phyloP scores from a whole-genome alignment of 805 yeast species.

The Diddensiella santjacobensis region DNA sequence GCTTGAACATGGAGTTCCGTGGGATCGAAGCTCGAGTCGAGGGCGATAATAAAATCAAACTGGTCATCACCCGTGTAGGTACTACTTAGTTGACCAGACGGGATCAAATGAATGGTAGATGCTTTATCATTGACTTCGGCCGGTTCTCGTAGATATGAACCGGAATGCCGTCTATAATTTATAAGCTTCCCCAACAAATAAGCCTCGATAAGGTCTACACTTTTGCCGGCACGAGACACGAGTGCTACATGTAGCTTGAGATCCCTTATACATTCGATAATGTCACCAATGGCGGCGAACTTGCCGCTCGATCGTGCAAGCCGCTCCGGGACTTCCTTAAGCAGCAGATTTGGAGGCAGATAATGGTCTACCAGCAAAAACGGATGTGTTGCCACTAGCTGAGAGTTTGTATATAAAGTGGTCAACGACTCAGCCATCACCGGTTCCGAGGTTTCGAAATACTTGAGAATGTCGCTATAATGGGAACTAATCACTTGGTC shows the following conservation, averaged over 20 bases:
- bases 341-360: slow-evolving; percentile 72
- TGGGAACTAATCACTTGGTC: slow-evolving; percentile 91
- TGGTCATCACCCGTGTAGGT: slow-evolving; percentile 20
- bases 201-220: slow-evolving; percentile 76
- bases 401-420: slow-evolving; percentile 70
- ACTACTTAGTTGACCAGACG: slow-evolving; percentile 36
- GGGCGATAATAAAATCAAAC: slow-evolving; percentile 58
- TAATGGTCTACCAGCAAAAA: slow-evolving; percentile 78
- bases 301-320: slow-evolving; percentile 80
- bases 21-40: slow-evolving; percentile 55
- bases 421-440: slow-evolving; percentile 71
- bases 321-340: slow-evolving; percentile 66
- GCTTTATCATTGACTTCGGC: slow-evolving; percentile 23
- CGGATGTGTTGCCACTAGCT: slow-evolving; percentile 84
- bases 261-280: slow-evolving; percentile 53
- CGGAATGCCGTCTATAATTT: slow-evolving; percentile 63
- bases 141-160: slow-evolving; percentile 54
- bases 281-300: slow-evolving; percentile 63
- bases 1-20: slow-evolving; percentile 11
- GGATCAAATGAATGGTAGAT: slow-evolving; percentile 43
- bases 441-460: slow-evolving; percentile 61
- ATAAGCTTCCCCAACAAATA: slow-evolving; percentile 67
- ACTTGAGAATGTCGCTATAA: slow-evolving; percentile 84
- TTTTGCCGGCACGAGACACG: slow-evolving; percentile 63
- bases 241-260: slow-evolving; percentile 55